phyloP scores from a whole-genome alignment of 2,329 filamentous ascomycete species.

The Penicillium vulpinum region DNA sequence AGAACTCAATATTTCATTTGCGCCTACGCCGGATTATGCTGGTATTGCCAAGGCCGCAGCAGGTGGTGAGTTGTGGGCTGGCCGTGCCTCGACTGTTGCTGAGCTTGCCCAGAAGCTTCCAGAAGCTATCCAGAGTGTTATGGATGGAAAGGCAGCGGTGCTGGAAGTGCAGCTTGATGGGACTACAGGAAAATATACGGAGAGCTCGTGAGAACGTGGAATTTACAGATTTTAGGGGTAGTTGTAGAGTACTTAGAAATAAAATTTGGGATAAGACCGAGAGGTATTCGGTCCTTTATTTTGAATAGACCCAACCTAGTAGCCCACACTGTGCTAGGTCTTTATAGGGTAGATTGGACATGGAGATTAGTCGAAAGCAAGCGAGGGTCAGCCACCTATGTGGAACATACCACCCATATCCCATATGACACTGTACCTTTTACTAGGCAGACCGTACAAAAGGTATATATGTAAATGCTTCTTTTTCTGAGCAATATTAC shows the following conservation, averaged over 20 bases:
- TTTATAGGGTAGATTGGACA: too few relatives aligned
- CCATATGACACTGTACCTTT: too few relatives aligned
- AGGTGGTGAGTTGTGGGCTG: slow-evolving; percentile 63
- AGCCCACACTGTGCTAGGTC: too few relatives aligned
- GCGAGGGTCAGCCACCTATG: too few relatives aligned
- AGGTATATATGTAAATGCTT: too few relatives aligned
- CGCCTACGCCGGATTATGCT: slow-evolving; percentile 65
- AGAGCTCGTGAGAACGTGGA: slow-evolving; percentile 3
- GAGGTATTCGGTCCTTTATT: too few relatives aligned
- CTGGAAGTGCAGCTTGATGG: slow-evolving; percentile 62
- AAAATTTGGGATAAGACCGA: too few relatives aligned
- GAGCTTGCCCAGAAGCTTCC: slow-evolving; percentile 57
- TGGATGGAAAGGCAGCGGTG: slow-evolving; percentile 59
- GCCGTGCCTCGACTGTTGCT: slow-evolving; percentile 56
- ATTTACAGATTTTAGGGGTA: neutral
- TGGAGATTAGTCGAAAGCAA: too few relatives aligned
- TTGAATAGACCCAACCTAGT: too few relatives aligned
- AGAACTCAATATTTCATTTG: slow-evolving; percentile 67
- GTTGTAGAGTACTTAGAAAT: neutral
- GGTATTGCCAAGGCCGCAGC: slow-evolving; percentile 67
- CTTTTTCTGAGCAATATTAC: too few relatives aligned
- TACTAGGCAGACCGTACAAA: too few relatives aligned
- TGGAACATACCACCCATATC: too few relatives aligned
- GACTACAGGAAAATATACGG: slow-evolving; percentile 54
- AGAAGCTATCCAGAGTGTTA: slow-evolving; percentile 60